These are phyloP conservation scores for Fusarium denticulatum DNA, from an alignment of 2,329 filamentous ascomycete species.

Conservation along the genomic window DNA sequence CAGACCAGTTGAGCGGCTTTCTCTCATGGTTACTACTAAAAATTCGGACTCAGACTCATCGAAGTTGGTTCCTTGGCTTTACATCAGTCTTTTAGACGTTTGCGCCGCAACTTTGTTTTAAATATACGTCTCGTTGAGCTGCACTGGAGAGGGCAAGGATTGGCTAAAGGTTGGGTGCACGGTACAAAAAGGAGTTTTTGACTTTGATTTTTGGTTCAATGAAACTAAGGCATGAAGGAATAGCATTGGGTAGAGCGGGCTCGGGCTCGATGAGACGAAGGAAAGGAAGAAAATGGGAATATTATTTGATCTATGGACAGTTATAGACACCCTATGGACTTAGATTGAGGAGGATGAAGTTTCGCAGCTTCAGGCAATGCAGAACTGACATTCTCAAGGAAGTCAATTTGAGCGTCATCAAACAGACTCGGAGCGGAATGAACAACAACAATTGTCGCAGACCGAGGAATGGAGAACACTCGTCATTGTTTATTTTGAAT, in stretches of 20 bases:
- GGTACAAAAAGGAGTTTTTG: slow-evolving; percentile 22
- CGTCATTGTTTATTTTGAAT: background rate
- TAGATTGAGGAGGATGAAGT: slow-evolving; percentile 29
- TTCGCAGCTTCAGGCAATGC: slow-evolving; percentile 31
- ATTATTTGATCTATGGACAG: slow-evolving; percentile 19
- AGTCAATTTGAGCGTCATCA: background rate
- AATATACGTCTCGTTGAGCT: background rate
- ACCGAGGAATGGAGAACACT: background rate
- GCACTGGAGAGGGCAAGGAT: background rate
- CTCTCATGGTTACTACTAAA: background rate
- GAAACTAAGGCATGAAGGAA: slow-evolving; percentile 1
- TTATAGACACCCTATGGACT: slow-evolving; percentile 31
- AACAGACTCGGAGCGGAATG: background rate
- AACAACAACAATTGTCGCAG: background rate
- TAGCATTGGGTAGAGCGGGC: slow-evolving; percentile 9
- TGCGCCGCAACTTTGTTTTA: slow-evolving; percentile 4
- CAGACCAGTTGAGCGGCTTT: background rate
- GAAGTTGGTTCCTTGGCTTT: background rate
- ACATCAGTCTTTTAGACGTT: slow-evolving; percentile 14
- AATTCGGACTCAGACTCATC: slow-evolving; percentile 12
- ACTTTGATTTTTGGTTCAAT: background rate
- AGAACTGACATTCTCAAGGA: slow-evolving; percentile 13
- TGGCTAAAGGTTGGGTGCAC: background rate
- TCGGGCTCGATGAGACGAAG: background rate
- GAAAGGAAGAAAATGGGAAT: slow-evolving; percentile 1